A percentile compares a stretch with the other conserved stretches of the same genome.
Conservation (phyloP, 345 rosid genomes). For the Pistacia vera region DNA sequence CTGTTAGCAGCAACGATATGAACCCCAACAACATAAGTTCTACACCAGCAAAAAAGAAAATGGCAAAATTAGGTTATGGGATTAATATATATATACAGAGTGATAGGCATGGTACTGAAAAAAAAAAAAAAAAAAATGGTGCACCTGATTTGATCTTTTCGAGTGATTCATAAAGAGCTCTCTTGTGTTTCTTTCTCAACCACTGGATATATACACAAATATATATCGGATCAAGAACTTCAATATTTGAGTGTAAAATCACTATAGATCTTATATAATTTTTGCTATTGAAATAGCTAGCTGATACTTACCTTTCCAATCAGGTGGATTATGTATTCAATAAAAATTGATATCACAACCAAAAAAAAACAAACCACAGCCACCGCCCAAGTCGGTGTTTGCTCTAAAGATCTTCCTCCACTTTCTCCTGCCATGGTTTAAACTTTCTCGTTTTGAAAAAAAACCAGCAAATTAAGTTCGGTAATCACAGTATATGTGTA, state of each 20-base stretch:
- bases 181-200: conserved; percentile 61
- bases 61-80: background rate
- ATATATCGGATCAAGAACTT: background rate
- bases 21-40: conserved; percentile 94
- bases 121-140: background rate
- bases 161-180: conserved; percentile 81
- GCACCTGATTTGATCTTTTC: conserved; percentile 91
- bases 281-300: background rate
- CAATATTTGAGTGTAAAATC: background rate
- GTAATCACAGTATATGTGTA: too few relatives aligned
- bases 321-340: conserved; percentile 58
- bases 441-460: background rate
- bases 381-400: conserved; percentile 77
- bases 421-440: conserved; percentile 47
- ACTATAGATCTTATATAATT: background rate
- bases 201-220: conserved; percentile 42
- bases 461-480: background rate
- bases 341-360: conserved; percentile 50
- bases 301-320: conserved; percentile 47
- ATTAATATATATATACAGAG: background rate
- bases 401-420: conserved; percentile 54
- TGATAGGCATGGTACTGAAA: background rate
- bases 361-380: conserved; percentile 61
- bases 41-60: conserved; percentile 20
- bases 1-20: conserved; percentile 76